Base-by-base conservation (phyloP, 2,329 filamentous ascomycete species). In the Penicillium polonicum region DNA sequence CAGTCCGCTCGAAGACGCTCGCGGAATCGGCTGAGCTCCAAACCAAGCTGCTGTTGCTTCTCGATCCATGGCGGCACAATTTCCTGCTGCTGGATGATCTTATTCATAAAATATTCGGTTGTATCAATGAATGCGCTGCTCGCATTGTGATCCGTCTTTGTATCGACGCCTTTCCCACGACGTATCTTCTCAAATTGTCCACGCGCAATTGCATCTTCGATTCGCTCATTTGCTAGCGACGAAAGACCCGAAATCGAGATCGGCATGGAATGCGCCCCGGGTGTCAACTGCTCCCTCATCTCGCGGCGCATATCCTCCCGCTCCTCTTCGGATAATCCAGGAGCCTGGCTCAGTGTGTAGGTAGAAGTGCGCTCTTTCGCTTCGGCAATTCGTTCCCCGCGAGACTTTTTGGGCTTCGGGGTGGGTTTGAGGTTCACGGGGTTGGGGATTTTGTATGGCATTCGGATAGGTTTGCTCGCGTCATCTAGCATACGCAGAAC, bases 41-140 rank as follows among this genome's bases (percentile, higher is more conserved):
- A 86, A 12, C 86, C 82, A 6, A 97, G 79, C 68, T 97, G 92
- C 71, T 97, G 93, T 73, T 99, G 94, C 76, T 97, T 97, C 76
- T 99, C 94, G 59, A 99, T 97, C 94, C 94, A 99, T 0, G 93
- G 93, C 0, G 94, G 94, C 0, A 96, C 91, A 59, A 97, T 90
- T 21, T 96, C 92, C 74, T 99, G 94, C 58, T 89, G 88, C 76
- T 97, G 90, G 62, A 99, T 97, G 79, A 97, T 97, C 76, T 95
- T 94, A 77, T 99, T 97, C 88, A 97, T 89, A 67, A 97, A 90
- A 72, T 97, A 97, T 75, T 97, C 93, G 0, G 94, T 97, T 0
- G 93, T 97, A 70, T 97, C 91, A 57, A 97, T 85, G 69, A 96
- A 97, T 0, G 94, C 92, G 65, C 89, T 95, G 65, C 88, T 88